phyloP scores from a whole-genome alignment of 176 grass and related monocot species.

The Bromus sterilis region DNA sequence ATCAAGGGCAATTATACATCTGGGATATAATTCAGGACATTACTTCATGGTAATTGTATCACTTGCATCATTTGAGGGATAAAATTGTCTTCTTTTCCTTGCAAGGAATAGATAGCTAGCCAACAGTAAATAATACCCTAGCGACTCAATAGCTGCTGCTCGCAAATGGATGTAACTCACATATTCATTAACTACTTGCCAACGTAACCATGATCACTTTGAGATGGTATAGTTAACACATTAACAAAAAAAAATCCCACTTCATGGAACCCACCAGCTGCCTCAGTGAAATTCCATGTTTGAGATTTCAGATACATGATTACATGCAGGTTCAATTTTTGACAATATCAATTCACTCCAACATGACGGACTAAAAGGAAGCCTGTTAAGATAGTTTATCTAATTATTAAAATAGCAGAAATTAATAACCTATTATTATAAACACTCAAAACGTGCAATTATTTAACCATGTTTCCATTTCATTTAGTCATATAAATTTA shows the following conservation, averaged over 20 bases:
- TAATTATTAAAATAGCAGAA: neutral
- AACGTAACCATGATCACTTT: neutral
- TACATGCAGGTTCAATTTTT: neutral
- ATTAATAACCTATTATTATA: neutral
- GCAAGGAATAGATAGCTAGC: neutral
- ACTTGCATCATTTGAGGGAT: neutral
- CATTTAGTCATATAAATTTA: neutral
- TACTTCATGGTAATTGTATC: neutral
- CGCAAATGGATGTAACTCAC: neutral
- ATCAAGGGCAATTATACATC: slow-evolving; percentile 8
- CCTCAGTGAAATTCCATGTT: neutral
- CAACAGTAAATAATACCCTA: neutral
- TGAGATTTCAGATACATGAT: neutral
- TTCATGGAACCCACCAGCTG: neutral
- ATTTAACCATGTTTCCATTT: neutral
- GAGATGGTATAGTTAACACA: neutral
- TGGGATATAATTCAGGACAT: neutral
- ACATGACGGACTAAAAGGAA: neutral
- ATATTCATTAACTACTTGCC: neutral
- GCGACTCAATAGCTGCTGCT: neutral
- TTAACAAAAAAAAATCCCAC: neutral
- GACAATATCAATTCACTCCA: neutral
- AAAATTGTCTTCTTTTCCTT: neutral
- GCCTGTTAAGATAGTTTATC: neutral
- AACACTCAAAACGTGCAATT: neutral